phyloP scores from a whole-genome alignment of 495 filamentous ascomycete genomes.

The Astrocystis sublimbata region DNA sequence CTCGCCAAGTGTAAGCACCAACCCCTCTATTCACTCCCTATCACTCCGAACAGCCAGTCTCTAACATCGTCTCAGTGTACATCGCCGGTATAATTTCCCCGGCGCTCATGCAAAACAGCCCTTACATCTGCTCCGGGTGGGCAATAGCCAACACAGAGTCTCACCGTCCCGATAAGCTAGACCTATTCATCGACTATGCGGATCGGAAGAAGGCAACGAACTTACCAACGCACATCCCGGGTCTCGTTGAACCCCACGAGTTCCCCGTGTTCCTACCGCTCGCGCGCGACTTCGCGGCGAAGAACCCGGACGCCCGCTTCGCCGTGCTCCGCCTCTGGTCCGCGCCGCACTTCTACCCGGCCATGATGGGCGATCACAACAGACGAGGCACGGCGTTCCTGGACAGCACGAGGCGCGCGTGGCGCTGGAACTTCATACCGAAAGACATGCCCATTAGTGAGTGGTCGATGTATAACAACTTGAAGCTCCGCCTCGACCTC shows the following conservation, averaged over 20 bases:
- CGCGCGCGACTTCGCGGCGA: constrained; percentile 33
- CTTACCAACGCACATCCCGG: constrained; percentile 18
- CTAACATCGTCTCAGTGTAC: constrained; percentile 37
- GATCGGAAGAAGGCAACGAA: constrained; percentile 12
- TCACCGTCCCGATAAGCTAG: constrained; percentile 34
- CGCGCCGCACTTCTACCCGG: constrained; percentile 52
- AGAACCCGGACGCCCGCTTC: constrained; percentile 36
- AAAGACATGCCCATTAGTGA: constrained; percentile 52
- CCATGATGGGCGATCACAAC: constrained; percentile 43
- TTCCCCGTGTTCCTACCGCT: constrained; percentile 33
- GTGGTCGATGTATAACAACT: constrained; percentile 44
- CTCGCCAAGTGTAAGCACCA: constrained; percentile 38
- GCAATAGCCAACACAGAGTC: constrained; percentile 41
- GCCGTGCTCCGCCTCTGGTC: constrained; percentile 51
- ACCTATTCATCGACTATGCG: constrained; percentile 48
- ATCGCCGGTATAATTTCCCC: constrained; percentile 42
- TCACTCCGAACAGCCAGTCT: neutral
- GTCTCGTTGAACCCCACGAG: constrained; percentile 29
- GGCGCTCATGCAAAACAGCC: constrained; percentile 27
- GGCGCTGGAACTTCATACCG: constrained; percentile 53
- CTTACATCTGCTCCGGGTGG: constrained; percentile 32
- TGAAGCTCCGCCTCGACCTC: constrained; percentile 32
- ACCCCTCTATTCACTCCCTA: neutral
- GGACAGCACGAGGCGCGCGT: constrained; percentile 41
- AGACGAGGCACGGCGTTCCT: constrained; percentile 37